Evolutionary conservation across 2,329 filamentous ascomycete species (phyloP), one percentile per base, ranked within the genome.

Genomic region (Talaromyces sp.): DNA sequence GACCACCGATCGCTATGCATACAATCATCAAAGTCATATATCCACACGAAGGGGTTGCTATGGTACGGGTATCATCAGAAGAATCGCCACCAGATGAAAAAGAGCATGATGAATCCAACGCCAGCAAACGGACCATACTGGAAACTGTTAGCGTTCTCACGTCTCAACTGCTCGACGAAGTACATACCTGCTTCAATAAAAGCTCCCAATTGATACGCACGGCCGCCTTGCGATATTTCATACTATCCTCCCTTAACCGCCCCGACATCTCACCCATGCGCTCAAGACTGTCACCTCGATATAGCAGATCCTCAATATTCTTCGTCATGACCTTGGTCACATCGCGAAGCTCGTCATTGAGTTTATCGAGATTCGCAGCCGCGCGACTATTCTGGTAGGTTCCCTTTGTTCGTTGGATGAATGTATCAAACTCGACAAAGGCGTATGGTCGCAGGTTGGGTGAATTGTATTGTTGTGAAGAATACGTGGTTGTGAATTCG

Each of bases 271-370:
- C 94, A 67, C 95, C 94, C 95, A 99, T 99, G 73, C 93, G 87
- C 81, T 99, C 95, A 70, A 99, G 81, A 73, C 89, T 95, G 77
- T 99, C 95, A 33, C 95, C 95, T 68, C 96, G 85, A 77, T 99
- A 99, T 62, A 99, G 83, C 74, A 99, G 82, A 78, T 99, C 95
- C 83, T 99, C 95, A 71, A 99, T 98, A 79, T 99, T 99, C 87
- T 98, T 98, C 64, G 93, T 98, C 96, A 99, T 99, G 75, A 99
- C 93, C 81, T 97, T 93, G 1, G 95, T 98, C 63, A 99, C 96
- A 79, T 98, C 95, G 77, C 93, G 90, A 70, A 99, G 86, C 84
- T 99, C 96, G 75, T 97, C 92, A 75, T 99, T 98, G 70, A 99
- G 84, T 80, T 94, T 93, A 79, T 96, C 92, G 65, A 99, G 86